These are phyloP conservation scores for Breviolum minutum DNA, from an alignment of 73 alveolate species.

Conservation along the genomic window DNA sequence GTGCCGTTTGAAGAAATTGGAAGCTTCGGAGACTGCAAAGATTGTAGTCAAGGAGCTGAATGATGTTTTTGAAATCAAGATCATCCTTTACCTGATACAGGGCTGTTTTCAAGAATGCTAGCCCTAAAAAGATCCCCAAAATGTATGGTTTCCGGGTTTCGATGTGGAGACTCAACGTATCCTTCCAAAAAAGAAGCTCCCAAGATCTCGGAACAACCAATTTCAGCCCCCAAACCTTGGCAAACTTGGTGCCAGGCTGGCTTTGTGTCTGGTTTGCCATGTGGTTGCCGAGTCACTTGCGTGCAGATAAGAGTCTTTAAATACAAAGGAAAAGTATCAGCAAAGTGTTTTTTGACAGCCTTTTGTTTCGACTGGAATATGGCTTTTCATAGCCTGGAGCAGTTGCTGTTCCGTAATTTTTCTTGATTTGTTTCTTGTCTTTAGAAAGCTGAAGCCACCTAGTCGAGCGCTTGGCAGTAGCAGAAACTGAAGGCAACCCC, in stretches of 20 bases:
- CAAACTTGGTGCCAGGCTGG: constrained; percentile 8
- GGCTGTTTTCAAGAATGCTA: neutral
- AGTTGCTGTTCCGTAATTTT: no score
- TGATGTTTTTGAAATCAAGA: neutral
- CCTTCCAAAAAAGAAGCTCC: no score
- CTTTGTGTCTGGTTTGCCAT: constrained; percentile 64
- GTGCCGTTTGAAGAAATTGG: constrained; percentile 3
- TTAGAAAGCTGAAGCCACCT: no score
- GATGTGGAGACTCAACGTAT: no score
- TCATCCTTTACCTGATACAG: no score
- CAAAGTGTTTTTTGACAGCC: no score
- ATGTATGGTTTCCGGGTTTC: no score
- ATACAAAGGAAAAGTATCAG: neutral
- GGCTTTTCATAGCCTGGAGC: no score
- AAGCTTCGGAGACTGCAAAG: neutral
- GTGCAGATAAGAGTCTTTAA: neutral
- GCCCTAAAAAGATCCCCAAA: neutral
- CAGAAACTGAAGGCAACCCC: constrained; percentile 10
- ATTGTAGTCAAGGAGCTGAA: neutral
- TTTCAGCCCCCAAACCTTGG: neutral
- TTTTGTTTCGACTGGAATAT: no score
- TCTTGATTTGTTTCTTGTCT: no score
- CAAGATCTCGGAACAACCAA: no score
- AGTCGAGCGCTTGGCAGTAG: neutral
- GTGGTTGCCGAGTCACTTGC: constrained; percentile 34